Evolutionary conservation across 192 early-diverging fungal genomes (phyloP), one percentile per base, ranked within the genome.

Genomic region (Tieghemiomyces parasiticus): DNA sequence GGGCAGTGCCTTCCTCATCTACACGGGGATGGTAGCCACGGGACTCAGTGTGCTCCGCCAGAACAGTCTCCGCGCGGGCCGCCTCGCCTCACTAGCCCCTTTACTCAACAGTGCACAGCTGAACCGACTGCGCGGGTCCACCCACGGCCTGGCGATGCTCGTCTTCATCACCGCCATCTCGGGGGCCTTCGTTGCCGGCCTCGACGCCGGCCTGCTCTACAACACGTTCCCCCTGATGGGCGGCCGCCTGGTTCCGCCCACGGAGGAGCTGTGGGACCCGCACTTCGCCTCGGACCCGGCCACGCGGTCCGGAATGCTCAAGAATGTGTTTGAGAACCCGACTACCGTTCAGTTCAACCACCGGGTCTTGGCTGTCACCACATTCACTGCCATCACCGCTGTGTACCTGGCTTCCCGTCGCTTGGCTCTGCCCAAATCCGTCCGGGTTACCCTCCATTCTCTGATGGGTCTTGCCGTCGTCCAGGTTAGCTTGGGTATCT

Each of bases 161-260:
- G 78, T 93, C 32, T 86, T 93, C 56, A 61, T 90, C 22, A 95
- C 95, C 16, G 86, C 87, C 22, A 70, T 97, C 58, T 91, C 91
- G 3, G 91, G 93, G 54, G 95, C 87, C 26, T 85, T 95, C 68
- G 95, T 98, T 10, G 95, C 95, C 45, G 95, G 95, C 20, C 74
- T 98, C 28, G 95, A 98, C 66, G 95, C 95, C 34, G 95, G 95
- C 10, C 72, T 98, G 29, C 80, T 96, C 51, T 98, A 96, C 77
- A 93, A 98, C 74, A 91, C 93, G 75, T 98, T 91, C 67, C 95
- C 95, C 2, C 74, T 77, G 50, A 98, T 98, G 95, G 95, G 92
- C 51, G 74, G 75, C 31, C 78, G 83, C 10, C 61, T 92, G n/a
- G 69, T 91, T 20, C 95, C 92, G 34, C 85, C 85, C 16, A 72